Percentiles rank a stretch among this genome's conserved stretches.
Conservation (phyloP, 2,329 filamentous ascomycete genomes). For the Fonsecaea multimorphosa region DNA sequence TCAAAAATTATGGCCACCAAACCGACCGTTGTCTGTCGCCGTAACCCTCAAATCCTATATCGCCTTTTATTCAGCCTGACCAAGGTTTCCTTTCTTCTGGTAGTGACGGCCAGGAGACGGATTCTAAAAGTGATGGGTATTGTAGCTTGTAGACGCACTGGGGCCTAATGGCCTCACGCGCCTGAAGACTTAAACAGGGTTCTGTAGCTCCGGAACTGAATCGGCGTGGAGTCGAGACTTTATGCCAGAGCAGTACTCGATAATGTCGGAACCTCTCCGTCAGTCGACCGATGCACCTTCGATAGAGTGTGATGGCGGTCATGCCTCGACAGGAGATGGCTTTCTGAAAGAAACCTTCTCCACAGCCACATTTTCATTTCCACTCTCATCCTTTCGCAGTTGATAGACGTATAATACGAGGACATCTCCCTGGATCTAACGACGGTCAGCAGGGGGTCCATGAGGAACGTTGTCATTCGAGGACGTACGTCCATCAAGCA, state of each 20-base stretch:
- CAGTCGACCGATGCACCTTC: neutral
- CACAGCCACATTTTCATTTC: slow-evolving; percentile 78
- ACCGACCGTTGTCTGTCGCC: neutral
- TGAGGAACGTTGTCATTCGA: neutral
- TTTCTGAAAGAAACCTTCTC: slow-evolving; percentile 88
- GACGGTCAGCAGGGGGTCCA: slow-evolving; percentile 3
- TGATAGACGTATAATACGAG: slow-evolving; percentile 95
- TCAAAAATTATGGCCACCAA: neutral
- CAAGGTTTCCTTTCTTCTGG: neutral
- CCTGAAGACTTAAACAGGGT: neutral
- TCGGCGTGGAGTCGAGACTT: neutral
- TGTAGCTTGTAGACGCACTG: neutral
- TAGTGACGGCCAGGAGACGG: neutral
- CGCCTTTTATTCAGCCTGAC: neutral
- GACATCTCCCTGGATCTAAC: slow-evolving; percentile 90
- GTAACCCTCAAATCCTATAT: neutral
- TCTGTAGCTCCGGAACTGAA: neutral
- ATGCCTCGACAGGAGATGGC: slow-evolving; percentile 60
- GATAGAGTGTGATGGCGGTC: neutral
- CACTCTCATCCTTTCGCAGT: slow-evolving; percentile 75
- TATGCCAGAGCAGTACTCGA: neutral
- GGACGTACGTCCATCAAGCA: slow-evolving; percentile 93
- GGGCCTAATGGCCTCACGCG: neutral
- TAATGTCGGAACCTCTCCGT: neutral
- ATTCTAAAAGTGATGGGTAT: neutral